Percentiles rank a stretch among this genome's conserved stretches.
Evolutionary conservation across 805 yeast genomes (phyloP).

Genomic region (Cyberlindnera euphorbiae): DNA sequence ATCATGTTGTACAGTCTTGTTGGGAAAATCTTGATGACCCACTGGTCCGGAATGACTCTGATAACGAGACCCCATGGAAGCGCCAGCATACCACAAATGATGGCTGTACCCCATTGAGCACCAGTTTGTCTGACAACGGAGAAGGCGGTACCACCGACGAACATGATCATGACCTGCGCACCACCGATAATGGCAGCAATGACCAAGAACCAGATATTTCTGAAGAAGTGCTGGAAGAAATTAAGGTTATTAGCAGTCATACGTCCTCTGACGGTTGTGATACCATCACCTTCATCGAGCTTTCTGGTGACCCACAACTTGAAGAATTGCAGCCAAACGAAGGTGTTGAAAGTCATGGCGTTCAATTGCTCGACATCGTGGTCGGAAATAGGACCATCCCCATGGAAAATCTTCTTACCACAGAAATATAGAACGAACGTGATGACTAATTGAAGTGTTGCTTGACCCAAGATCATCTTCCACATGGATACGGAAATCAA

Average conservation of each 20-base stretch:
- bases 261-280: constrained; percentile 51
- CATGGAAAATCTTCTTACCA: constrained; percentile 58
- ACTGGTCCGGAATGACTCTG: constrained; percentile 77
- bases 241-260: constrained; percentile 63
- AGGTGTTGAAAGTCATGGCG: constrained; percentile 90
- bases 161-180: constrained; percentile 86
- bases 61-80: constrained; percentile 76
- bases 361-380: constrained; percentile 56
- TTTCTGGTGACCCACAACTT: constrained; percentile 88
- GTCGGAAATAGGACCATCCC: constrained; percentile 27
- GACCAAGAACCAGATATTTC: constrained; percentile 75
- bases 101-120: constrained; percentile 67
- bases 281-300: constrained; percentile 79
- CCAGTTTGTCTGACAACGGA: constrained; percentile 75
- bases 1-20: constrained; percentile 30
- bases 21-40: constrained; percentile 67
- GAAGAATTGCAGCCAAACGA: constrained; percentile 97
- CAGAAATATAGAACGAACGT: constrained; percentile 82
- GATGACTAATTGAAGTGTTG: constrained; percentile 68
- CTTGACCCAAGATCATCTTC: constrained; percentile 95
- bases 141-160: constrained; percentile 95
- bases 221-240: constrained; percentile 74
- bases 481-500: constrained; percentile 91
- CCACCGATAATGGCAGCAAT: constrained; percentile 76
- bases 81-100: constrained; percentile 14